These are phyloP conservation scores for Pterocarpus santalinus DNA, from an alignment of 306 rosid species.

Conservation along the genomic window DNA sequence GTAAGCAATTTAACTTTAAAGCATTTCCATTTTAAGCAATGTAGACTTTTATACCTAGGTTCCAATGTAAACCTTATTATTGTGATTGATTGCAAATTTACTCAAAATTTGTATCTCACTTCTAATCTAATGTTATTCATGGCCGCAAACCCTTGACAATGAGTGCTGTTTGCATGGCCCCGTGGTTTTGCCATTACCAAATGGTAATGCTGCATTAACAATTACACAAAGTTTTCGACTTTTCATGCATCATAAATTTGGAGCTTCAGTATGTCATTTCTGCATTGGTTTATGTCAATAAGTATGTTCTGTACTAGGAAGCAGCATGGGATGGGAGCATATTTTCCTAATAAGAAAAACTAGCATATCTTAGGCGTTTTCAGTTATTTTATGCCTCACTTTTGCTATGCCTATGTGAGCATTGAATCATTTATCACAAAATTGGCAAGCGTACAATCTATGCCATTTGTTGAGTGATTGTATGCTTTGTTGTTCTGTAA, in stretches of 20 bases:
- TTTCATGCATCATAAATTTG: slow-evolving; percentile 8
- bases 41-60: background rate
- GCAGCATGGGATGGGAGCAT: background rate
- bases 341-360: background rate
- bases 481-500: slow-evolving; percentile 9
- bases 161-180: slow-evolving; percentile 19
- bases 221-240: background rate
- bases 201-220: background rate
- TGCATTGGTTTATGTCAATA: background rate
- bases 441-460: slow-evolving; percentile 9
- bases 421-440: slow-evolving; percentile 18
- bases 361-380: background rate
- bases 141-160: background rate
- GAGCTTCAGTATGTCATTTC: slow-evolving; percentile 22
- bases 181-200: slow-evolving; percentile 7
- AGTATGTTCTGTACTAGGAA: slow-evolving; percentile 4
- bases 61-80: background rate
- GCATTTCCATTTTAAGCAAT: slow-evolving; percentile 3
- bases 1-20: slow-evolving; percentile 7
- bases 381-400: background rate
- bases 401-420: slow-evolving; percentile 1
- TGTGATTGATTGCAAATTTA: slow-evolving; percentile 18
- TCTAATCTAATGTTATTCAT: slow-evolving; percentile 7
- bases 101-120: background rate
- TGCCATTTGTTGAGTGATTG: slow-evolving; percentile 26